phyloP scores from a whole-genome alignment of 2,329 filamentous ascomycete species.

The Elsinoe batatas region DNA sequence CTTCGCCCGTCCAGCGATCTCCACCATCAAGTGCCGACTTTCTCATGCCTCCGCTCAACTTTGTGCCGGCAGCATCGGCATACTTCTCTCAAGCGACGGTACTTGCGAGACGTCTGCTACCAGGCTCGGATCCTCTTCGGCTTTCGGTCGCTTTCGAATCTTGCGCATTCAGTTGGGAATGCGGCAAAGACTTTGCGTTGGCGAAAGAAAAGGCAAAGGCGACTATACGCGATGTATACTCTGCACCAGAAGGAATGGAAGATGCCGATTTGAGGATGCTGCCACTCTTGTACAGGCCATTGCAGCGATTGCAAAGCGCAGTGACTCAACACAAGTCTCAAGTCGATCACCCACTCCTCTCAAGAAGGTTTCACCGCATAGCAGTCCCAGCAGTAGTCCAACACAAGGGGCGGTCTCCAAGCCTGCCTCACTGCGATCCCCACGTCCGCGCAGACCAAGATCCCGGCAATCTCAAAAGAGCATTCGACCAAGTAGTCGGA shows the following conservation, averaged over 20 bases:
- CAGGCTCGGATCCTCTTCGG: conserved; percentile 80
- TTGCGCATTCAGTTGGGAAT: conserved; percentile 87
- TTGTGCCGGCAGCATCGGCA: conserved; percentile 68
- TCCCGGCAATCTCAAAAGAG: not conserved
- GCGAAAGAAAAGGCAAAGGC: conserved; percentile 69
- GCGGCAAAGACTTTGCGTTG: conserved; percentile 67
- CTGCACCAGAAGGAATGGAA: conserved; percentile 82
- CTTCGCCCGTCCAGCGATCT: conserved; percentile 31
- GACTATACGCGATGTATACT: conserved; percentile 84
- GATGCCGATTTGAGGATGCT: conserved; percentile 92
- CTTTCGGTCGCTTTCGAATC: conserved; percentile 88
- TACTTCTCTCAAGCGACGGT: conserved; percentile 70
- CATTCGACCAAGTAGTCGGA: not conserved
- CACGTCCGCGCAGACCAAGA: not conserved
- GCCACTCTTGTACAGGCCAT: conserved; percentile 78
- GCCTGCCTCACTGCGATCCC: conserved; percentile 12
- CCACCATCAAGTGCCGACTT: conserved; percentile 50
- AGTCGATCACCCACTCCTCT: not conserved
- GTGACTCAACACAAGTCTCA: conserved; percentile 25
- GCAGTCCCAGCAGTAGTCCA: conserved; percentile 25
- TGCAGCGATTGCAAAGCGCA: conserved; percentile 79
- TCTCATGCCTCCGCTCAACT: conserved; percentile 68
- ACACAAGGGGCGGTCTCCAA: not conserved
- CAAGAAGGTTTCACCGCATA: conserved; percentile 20
- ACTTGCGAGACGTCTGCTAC: conserved; percentile 65